Evolutionary conservation across 1,284 basidiomycete species (phyloP), one percentile per base, ranked within the genome.

Genomic region (Gymnopus androsaceus): DNA sequence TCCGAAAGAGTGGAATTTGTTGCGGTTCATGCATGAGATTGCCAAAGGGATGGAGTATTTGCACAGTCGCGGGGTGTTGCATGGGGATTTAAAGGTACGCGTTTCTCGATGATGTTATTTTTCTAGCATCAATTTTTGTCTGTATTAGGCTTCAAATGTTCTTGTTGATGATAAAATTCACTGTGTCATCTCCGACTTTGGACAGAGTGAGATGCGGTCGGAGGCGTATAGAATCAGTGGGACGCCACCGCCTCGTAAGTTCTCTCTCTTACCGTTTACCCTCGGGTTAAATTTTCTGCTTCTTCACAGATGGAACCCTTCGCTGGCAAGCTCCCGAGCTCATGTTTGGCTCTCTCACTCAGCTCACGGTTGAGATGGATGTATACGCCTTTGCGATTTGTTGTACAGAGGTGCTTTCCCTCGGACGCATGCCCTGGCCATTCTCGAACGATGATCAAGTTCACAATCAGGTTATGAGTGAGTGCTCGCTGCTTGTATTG

Each of bases 251-350:
- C 78, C 79, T 55, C 80, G 88, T 88, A 64, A 54, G 85, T 45
- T 46, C 9, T 41, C 25, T 45, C 36, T 25, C n/a, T 27, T 15
- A 19, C 17, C 17, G 5, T 21, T 5, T 19, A 33, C n/a, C 12
- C 33, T 36, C 3, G 17, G n/a, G 5, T 17, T 38, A 33, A 37
- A 7, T 52, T 40, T n/a, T 51, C 36, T 40, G 37, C 54, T 34
- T 34, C 30, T 38, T 51, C 36, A 36, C 27, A 83, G 81, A 79
- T 63, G 85, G 83, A 4, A 86, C 82, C 0, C 70, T 87, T 33
- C 73, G 87, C 4, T 92, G 90, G 89, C 84, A 84, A 63, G 80
- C 88, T 4, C 89, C 89, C 1, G 89, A 92, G 67, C 71, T 89
- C 25, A 78, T 91, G 74, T 65, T 67, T 3, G 87, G 83, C 0